Evolutionary conservation across 352 stramenopile genomes (phyloP).

Genomic region (Phytophthora uliginosa): DNA sequence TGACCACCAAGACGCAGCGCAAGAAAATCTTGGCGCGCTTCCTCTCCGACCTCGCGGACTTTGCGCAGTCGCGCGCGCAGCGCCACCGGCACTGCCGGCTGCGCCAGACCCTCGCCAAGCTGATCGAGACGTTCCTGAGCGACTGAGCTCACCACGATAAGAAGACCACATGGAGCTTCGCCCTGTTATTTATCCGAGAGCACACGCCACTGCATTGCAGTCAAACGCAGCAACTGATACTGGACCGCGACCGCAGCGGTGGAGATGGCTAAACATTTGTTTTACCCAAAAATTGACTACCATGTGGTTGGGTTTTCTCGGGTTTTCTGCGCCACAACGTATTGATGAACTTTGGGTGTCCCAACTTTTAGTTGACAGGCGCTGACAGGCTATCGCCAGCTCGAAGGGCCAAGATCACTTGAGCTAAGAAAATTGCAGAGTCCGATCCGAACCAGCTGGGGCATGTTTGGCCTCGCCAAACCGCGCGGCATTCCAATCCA

Average conservation of each 20-base stretch:
- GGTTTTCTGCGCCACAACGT: background rate
- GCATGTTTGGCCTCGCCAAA: background rate
- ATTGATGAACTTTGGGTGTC: background rate
- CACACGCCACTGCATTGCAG: background rate
- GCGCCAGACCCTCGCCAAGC: slow-evolving; percentile 36
- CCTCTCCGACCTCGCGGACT: slow-evolving; percentile 47
- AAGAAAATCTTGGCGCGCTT: slow-evolving; percentile 57
- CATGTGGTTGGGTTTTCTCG: background rate
- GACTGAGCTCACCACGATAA: slow-evolving; percentile 8
- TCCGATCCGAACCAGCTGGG: slow-evolving; percentile 3
- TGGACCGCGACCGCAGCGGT: background rate
- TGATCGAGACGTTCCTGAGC: slow-evolving; percentile 48
- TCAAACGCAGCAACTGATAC: background rate
- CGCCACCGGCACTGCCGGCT: slow-evolving; percentile 38
- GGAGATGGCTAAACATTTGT: background rate
- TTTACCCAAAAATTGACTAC: background rate
- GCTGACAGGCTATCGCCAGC: background rate
- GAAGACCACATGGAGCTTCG: background rate
- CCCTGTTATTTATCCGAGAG: background rate
- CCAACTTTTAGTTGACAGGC: background rate
- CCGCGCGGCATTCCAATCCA: slow-evolving; percentile 28
- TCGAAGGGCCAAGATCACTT: background rate
- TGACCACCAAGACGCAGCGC: slow-evolving; percentile 40
- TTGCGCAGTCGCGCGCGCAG: slow-evolving; percentile 37
- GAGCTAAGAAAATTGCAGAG: slow-evolving; percentile 17